Base-by-base conservation (phyloP, 2,329 filamentous ascomycete genomes). In the Pseudogymnoascus pannorum region DNA sequence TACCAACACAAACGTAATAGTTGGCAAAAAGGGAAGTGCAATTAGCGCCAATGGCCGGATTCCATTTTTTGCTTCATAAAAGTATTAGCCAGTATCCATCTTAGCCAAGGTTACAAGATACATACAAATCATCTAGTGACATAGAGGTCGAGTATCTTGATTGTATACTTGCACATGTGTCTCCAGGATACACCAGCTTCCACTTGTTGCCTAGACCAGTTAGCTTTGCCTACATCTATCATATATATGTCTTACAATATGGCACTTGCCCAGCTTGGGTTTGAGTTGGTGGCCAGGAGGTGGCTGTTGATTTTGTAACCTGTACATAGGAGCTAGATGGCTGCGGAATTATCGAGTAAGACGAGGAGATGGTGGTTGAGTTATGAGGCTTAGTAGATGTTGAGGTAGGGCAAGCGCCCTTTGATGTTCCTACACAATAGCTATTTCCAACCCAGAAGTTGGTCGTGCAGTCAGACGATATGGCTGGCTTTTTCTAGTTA, bases 381-480 rank as follows among this genome's bases (percentile, higher is more conserved):
- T n/a, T 62, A 33, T 57, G 54, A 33, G 26, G 58, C 61, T 29
- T 38, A 12, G 40, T 59, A 12, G 63, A 64, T n/a, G 68, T 61
- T 5, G 59, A 62, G 5, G 60, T 65, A 16, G 62, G 63, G 16
- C 62, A 26, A 5, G 61, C 22, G 8, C 60, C 44, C 24, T 60
- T 59, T 16, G 64, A 61, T 8, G 64, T 42, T 12, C 70, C 60
- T 8, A 72, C 69, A 48, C 71, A 72, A 62, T 72, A 73, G 2
- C 67, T 61, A 7, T 71, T 54, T 3, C 57, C 60, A 3, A 60
- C n/a, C 66, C 67, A 69, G 57, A 71, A 69, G 64, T 70, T 71
- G 22, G 59, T 65, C 4, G 35, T 12, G 64, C 70, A 72, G 64
- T 73, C 68, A 5, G 35, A 33, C 3, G 66, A 68, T 12, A 72